phyloP scores from a whole-genome alignment of 225 moss, liverwort and hornwort species.

The Marchantia polymorpha region DNA sequence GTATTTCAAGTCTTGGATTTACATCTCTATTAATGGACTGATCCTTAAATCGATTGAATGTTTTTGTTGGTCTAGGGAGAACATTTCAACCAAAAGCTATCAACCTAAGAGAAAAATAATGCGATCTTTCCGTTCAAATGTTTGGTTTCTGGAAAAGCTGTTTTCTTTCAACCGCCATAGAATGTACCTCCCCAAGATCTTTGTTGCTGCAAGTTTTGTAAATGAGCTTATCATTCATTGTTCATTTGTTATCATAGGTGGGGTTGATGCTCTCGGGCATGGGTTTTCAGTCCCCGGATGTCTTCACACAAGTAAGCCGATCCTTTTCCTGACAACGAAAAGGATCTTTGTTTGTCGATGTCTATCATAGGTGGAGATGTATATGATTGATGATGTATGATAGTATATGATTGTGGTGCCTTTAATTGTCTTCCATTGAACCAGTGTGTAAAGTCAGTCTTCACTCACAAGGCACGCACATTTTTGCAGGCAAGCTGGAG shows the following conservation, averaged over 20 bases:
- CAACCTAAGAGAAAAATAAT: too few relatives aligned
- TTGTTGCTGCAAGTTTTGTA: too few relatives aligned
- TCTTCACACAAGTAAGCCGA: constrained; percentile 66
- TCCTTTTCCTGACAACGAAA: neutral
- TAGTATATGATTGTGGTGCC: neutral
- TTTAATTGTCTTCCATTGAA: neutral
- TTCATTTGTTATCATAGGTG: constrained; percentile 44
- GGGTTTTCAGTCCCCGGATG: constrained; percentile 78
- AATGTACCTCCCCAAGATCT: too few relatives aligned
- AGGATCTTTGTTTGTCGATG: neutral
- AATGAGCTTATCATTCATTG: neutral
- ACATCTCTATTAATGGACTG: too few relatives aligned
- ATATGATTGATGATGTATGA: too few relatives aligned
- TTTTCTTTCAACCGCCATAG: too few relatives aligned
- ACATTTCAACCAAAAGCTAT: too few relatives aligned
- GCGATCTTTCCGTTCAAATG: too few relatives aligned
- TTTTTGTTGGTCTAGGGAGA: too few relatives aligned
- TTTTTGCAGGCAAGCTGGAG: constrained; percentile 83
- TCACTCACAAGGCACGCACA: neutral
- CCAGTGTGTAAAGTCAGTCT: neutral
- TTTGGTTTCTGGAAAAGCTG: too few relatives aligned
- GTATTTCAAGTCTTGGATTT: neutral
- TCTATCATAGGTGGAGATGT: neutral
- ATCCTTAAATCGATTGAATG: too few relatives aligned
- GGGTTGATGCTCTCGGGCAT: constrained; percentile 96